Evolutionary conservation across 2,329 filamentous ascomycete genomes (phyloP).

Genomic region (Xylogone sp.): DNA sequence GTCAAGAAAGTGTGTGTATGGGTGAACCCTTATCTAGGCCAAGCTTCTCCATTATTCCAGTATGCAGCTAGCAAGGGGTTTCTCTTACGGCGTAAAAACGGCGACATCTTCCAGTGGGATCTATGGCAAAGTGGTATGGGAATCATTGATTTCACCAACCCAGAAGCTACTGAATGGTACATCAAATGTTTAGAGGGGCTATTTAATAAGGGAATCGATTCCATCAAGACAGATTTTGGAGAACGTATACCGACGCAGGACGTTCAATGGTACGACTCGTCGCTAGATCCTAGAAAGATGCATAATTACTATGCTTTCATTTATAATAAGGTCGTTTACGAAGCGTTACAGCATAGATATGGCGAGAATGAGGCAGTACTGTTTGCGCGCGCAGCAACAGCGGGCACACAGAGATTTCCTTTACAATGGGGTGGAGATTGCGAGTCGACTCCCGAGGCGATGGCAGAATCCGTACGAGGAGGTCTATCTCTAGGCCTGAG

Average conservation of each 20-base stretch:
- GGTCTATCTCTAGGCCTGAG: conserved; percentile 53
- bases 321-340: conserved; percentile 58
- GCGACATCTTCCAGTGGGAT: conserved; percentile 61
- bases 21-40: conserved; percentile 60
- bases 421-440: conserved; percentile 61
- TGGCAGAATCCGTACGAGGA: conserved; percentile 58
- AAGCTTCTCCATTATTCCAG: conserved; percentile 55
- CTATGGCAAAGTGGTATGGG: conserved; percentile 63
- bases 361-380: conserved; percentile 49
- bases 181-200: conserved; percentile 46
- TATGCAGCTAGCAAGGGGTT: conserved; percentile 54
- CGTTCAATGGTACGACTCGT: conserved; percentile 49
- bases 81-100: conserved; percentile 54
- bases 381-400: conserved; percentile 55
- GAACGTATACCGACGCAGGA: conserved; percentile 55
- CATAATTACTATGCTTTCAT: conserved; percentile 62
- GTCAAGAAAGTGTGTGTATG: conserved; percentile 49
- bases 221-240: conserved; percentile 62
- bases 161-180: conserved; percentile 53
- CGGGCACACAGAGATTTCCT: conserved; percentile 56
- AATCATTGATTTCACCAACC: conserved; percentile 61
- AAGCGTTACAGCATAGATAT: conserved; percentile 44
- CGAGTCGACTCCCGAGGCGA: conserved; percentile 58
- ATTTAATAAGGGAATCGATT: conserved; percentile 56
- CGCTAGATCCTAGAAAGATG: conserved; percentile 50